phyloP scores from a whole-genome alignment of 208 protist species.

The Leishmania turanica region DNA sequence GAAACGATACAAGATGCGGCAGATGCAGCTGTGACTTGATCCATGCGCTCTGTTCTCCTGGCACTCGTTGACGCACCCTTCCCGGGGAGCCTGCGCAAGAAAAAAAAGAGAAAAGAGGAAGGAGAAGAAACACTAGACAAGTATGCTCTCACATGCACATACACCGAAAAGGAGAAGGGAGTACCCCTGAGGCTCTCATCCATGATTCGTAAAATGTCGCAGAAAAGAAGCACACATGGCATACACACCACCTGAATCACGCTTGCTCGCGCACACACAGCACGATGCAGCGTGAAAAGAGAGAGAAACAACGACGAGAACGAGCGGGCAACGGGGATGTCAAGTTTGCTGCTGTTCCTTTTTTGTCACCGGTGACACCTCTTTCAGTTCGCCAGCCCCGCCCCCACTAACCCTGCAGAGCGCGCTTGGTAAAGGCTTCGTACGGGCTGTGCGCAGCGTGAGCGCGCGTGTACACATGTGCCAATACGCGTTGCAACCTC shows the following conservation, averaged over 20 bases:
- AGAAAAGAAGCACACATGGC: neutral
- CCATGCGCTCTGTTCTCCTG: neutral
- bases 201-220: neutral
- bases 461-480: neutral
- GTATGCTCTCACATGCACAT: neutral
- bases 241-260: neutral
- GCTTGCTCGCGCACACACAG: neutral
- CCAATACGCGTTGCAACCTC: neutral
- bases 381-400: neutral
- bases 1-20: neutral
- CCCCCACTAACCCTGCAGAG: neutral
- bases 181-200: neutral
- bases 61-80: neutral
- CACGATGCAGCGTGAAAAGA: neutral
- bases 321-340: neutral
- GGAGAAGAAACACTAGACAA: neutral
- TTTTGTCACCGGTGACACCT: neutral
- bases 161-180: neutral
- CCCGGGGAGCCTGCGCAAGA: no score
- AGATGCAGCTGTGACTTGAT: neutral
- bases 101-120: conserved; percentile 6
- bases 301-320: neutral
- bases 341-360: neutral
- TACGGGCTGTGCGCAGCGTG: neutral
- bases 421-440: neutral